Evolutionary conservation across 805 yeast genomes (phyloP).

Genomic region (Saturnispora bothae): DNA sequence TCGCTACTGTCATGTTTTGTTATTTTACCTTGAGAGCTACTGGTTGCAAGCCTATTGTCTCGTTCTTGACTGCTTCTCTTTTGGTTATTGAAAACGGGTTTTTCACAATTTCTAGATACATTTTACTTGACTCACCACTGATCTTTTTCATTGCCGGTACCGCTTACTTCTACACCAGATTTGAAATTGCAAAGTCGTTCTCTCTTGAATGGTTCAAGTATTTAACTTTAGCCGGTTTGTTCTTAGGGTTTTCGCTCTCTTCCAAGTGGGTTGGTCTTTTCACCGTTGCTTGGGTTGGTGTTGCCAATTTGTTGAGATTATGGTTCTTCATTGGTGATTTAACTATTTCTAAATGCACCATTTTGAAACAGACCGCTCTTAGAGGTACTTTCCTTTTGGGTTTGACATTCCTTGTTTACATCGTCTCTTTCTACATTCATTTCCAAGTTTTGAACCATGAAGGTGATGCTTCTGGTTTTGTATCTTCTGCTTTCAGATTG

Average conservation of each 20-base stretch:
- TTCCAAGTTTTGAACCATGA: constrained; percentile 45
- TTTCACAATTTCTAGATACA: constrained; percentile 65
- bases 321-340: constrained; percentile 72
- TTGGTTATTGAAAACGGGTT: constrained; percentile 58
- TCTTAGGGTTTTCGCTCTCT: constrained; percentile 62
- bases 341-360: constrained; percentile 33
- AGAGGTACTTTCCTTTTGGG: constrained; percentile 48
- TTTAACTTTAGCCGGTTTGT: constrained; percentile 53
- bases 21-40: constrained; percentile 63
- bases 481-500: constrained; percentile 63
- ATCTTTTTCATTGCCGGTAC: constrained; percentile 68
- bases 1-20: constrained; percentile 52
- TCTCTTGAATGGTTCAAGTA: constrained; percentile 46
- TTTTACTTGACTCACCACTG: constrained; percentile 67
- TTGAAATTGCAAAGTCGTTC: constrained; percentile 57
- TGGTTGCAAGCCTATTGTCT: constrained; percentile 57
- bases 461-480: constrained; percentile 64
- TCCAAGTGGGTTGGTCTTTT: constrained; percentile 83
- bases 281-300: constrained; percentile 71
- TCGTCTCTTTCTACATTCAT: constrained; percentile 52
- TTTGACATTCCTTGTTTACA: constrained; percentile 47
- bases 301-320: constrained; percentile 46
- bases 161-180: constrained; percentile 52
- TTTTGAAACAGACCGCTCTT: constrained; percentile 36
- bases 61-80: constrained; percentile 44